A percentile compares a stretch with the other conserved stretches of the same genome.
Evolutionary conservation across 1,284 basidiomycete species (phyloP).

Genomic region (Ustilago sp.): DNA sequence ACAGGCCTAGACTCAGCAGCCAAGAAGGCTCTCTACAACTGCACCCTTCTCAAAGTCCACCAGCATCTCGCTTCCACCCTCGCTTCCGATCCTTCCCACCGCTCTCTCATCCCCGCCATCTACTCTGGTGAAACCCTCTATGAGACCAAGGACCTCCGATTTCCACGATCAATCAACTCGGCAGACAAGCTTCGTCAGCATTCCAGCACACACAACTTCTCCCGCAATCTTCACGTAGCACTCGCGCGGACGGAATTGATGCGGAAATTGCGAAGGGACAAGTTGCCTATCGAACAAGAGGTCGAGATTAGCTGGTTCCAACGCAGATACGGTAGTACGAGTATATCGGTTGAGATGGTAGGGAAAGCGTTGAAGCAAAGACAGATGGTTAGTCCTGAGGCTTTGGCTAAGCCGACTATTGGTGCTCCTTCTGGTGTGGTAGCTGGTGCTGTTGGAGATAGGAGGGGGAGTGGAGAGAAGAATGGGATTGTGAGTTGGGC

Average conservation of each 20-base stretch:
- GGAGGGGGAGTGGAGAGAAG: constrained; percentile 15
- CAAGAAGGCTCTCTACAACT: constrained; percentile 60
- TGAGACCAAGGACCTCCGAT: constrained; percentile 42
- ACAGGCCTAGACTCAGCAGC: constrained; percentile 52
- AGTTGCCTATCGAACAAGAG: constrained; percentile 44
- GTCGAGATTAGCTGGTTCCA: constrained; percentile 64
- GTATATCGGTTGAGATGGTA: constrained; percentile 48
- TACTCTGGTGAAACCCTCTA: constrained; percentile 24
- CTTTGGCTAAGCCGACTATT: constrained; percentile 54
- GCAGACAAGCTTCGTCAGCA: constrained; percentile 27
- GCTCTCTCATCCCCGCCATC: constrained; percentile 31
- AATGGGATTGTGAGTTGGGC: constrained; percentile 50
- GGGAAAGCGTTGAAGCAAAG: constrained; percentile 35
- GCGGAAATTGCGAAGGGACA: constrained; percentile 44
- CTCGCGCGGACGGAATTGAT: constrained; percentile 53
- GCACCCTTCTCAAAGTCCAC: constrained; percentile 63
- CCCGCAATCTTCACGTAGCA: constrained; percentile 44
- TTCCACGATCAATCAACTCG: constrained; percentile 58
- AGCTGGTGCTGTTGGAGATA: not conserved
- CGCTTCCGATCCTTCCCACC: constrained; percentile 24
- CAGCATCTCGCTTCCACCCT: constrained; percentile 46
- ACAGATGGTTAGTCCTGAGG: constrained; percentile 54
- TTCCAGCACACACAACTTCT: constrained; percentile 35
- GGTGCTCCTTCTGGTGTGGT: constrained; percentile 5
- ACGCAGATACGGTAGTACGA: constrained; percentile 48